Conservation (phyloP, 225 moss, liverwort and hornwort species). For the Climacium dendroides region DNA sequence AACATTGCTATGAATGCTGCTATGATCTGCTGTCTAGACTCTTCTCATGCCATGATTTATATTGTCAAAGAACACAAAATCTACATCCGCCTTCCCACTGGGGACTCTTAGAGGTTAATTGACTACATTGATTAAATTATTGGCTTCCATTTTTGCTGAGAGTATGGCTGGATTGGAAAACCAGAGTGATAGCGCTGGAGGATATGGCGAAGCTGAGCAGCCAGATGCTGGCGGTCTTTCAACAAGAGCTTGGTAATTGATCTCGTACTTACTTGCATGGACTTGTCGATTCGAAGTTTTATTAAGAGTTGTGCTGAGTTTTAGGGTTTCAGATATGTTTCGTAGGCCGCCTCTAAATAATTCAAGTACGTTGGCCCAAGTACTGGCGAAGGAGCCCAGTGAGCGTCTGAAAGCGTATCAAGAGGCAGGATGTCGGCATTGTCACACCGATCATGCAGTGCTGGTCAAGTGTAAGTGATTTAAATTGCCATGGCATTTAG, state of each 20-base stretch:
- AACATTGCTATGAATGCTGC: not conserved
- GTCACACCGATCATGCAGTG: conserved; percentile 33
- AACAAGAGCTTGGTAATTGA: conserved; percentile 39
- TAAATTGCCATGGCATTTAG: not conserved
- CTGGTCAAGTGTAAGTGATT: conserved; percentile 38
- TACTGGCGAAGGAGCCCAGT: conserved; percentile 27
- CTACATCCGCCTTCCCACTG: not conserved
- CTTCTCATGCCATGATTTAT: not conserved
- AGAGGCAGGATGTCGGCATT: conserved; percentile 43
- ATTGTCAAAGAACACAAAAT: not conserved
- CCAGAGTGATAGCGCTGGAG: conserved; percentile 34
- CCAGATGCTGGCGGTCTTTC: conserved; percentile 26
- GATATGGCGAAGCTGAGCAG: conserved; percentile 41
- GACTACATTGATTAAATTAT: not conserved
- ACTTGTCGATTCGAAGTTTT: not conserved
- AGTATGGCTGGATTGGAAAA: not conserved
- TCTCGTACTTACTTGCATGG: not conserved
- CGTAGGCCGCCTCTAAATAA: conserved; percentile 15
- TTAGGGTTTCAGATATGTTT: conserved; percentile 29
- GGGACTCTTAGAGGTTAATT: not conserved
- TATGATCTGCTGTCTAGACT: not conserved
- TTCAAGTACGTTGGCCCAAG: conserved; percentile 17
- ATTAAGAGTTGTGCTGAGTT: not conserved
- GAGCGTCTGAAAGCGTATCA: conserved; percentile 44
- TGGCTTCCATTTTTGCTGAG: not conserved